Conservation (phyloP, 768 basidiomycete genomes). For the Psilocybe tampanensis region DNA sequence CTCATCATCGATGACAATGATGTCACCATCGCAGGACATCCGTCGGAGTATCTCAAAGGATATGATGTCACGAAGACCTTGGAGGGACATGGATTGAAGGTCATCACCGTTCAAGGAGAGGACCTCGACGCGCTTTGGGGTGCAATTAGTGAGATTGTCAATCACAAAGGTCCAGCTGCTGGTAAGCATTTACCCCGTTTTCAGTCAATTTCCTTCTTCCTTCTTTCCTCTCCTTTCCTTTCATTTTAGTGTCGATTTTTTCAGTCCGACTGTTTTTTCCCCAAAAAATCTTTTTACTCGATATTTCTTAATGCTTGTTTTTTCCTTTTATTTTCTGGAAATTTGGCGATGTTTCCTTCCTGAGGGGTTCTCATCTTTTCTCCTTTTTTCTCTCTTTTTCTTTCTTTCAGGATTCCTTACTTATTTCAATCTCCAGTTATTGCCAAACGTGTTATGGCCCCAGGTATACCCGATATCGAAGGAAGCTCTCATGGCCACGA, state of each 20-base stretch:
- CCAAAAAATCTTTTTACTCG: too few relatives aligned
- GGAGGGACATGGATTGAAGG: conserved; percentile 81
- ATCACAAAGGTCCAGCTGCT: conserved; percentile 76
- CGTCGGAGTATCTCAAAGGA: conserved; percentile 83
- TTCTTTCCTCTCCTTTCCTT: background rate
- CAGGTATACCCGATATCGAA: conserved; percentile 73
- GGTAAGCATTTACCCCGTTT: conserved; percentile 37
- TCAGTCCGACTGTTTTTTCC: too few relatives aligned
- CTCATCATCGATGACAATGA: conserved; percentile 89
- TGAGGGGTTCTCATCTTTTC: too few relatives aligned
- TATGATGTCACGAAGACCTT: conserved; percentile 74
- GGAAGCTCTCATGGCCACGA: conserved; percentile 84
- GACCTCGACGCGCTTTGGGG: conserved; percentile 79
- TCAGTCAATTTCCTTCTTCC: background rate
- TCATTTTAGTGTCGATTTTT: too few relatives aligned
- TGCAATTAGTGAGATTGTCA: conserved; percentile 57
- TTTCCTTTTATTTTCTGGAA: too few relatives aligned
- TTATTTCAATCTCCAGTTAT: conserved; percentile 46
- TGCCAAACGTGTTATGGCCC: conserved; percentile 69
- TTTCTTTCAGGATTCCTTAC: too few relatives aligned
- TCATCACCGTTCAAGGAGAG: conserved; percentile 74
- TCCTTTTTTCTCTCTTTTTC: too few relatives aligned
- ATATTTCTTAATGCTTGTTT: too few relatives aligned
- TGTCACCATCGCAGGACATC: conserved; percentile 91
- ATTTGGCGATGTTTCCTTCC: too few relatives aligned